These are phyloP conservation scores for Sarocladium brachiariae DNA, from an alignment of 2,329 filamentous ascomycete species.

Conservation along the genomic window DNA sequence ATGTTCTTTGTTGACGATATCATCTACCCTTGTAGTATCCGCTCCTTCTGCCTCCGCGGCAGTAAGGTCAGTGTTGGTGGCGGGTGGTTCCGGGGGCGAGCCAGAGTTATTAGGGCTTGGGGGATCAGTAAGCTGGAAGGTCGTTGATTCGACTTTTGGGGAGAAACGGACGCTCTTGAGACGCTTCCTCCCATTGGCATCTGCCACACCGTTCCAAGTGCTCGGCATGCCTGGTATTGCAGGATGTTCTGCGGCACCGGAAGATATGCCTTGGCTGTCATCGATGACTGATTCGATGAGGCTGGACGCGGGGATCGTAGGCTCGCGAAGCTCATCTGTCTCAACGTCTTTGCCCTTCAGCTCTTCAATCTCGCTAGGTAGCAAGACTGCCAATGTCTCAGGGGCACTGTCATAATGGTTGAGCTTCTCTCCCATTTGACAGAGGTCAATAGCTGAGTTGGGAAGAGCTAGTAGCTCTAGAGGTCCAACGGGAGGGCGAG, in stretches of 20 bases:
- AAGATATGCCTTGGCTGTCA: slow-evolving; percentile 2
- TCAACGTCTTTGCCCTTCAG: not conserved
- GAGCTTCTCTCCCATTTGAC: too few relatives aligned
- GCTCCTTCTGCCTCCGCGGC: not conserved
- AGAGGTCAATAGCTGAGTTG: slow-evolving; percentile 43
- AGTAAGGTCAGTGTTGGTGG: not conserved
- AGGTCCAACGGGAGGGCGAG: slow-evolving; percentile 37
- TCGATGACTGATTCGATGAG: not conserved
- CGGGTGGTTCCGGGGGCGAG: not conserved
- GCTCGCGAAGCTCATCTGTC: not conserved
- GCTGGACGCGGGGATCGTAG: not conserved
- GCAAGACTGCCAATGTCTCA: not conserved
- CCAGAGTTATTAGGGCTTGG: slow-evolving; percentile 36
- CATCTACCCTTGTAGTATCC: not conserved
- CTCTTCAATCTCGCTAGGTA: slow-evolving; percentile 1
- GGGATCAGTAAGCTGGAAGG: slow-evolving; percentile 47
- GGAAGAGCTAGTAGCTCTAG: slow-evolving; percentile 43
- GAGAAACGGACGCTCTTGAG: slow-evolving; percentile 67
- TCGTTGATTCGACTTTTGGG: slow-evolving; percentile 57
- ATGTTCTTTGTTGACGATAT: slow-evolving; percentile 61
- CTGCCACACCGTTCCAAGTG: not conserved
- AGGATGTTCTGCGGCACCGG: not conserved
- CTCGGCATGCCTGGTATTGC: not conserved
- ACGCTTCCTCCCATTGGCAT: slow-evolving; percentile 25
- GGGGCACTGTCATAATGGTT: not conserved